Evolutionary conservation across 2,329 filamentous ascomycete species (phyloP), one percentile per base, ranked within the genome.

Genomic region (Orbilia ellipsospora): DNA sequence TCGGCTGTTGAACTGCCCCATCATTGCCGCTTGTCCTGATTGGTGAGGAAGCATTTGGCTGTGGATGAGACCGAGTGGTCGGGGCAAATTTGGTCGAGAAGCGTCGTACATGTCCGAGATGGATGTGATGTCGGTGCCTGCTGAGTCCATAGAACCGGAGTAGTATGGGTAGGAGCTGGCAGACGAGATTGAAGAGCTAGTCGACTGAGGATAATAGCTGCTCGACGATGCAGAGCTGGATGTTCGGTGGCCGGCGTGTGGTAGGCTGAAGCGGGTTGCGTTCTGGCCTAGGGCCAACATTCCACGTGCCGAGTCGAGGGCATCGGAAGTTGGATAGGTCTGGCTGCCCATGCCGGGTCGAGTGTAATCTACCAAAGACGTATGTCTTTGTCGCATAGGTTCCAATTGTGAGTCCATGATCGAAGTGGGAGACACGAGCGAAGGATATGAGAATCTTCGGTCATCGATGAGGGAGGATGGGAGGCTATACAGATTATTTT

Each of bases 1-100:
- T 84, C 97, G 97, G 77, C 94, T 97, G 84, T 92, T 97, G 85
- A 98, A 98, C 80, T 96, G 94, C 62, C 93, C 90, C 95, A 99
- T 99, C 93, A 99, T 97, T 0, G 94, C 96, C 81, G 96, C 92
- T 1, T 93, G 94, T 26, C 86, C 85, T 31, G 51, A 20, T 20
- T 57, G 62, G n/a, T 77, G 84, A 87, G 85, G 64, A 87, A 80
- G 23, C 59, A 74, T 65, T n/a, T 63, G 50, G 40, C 62, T 73
- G 68, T 61, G 64, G 13, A 90, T 81, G 13, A 91, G 84, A 44
- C 88, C 90, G 26, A 89, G 89, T 0, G 93, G 92, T 63, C 92
- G 87, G 0, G 94, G 93, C 1, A 97, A 85, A n/a, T 65, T 72
- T 7, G 74, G 74, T 18, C 68, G 62, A 45, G 67, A 23, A 52